A percentile compares a stretch with the other conserved stretches of the same genome.
phyloP scores from a whole-genome alignment of 768 basidiomycete species.

The Phanerochaete carnosa region DNA sequence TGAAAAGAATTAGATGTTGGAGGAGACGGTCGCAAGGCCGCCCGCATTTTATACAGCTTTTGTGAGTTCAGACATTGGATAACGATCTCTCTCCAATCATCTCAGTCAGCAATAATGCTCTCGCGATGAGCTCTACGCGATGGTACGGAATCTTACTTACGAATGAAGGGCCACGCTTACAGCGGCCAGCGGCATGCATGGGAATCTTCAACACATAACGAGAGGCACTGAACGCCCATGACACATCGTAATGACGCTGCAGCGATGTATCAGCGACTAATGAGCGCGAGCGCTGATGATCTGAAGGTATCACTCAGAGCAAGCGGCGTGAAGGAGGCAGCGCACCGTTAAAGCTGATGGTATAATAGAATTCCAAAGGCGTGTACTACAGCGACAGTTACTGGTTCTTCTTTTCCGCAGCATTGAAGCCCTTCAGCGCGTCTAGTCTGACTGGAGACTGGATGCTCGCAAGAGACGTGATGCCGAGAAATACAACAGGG shows the following conservation, averaged over 20 bases:
- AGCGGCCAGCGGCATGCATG: not conserved
- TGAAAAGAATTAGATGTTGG: not conserved
- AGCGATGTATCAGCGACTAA: not conserved
- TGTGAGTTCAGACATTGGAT: not conserved
- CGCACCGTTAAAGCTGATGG: not conserved
- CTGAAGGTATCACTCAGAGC: too few relatives aligned
- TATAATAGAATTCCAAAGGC: not conserved
- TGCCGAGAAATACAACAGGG: conserved; percentile 61
- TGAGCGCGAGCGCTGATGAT: not conserved
- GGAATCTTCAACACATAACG: not conserved
- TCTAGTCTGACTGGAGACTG: conserved; percentile 66
- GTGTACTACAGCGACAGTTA: conserved; percentile 23
- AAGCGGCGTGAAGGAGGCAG: too few relatives aligned
- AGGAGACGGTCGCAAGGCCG: not conserved
- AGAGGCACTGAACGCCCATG: not conserved
- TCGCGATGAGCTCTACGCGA: not conserved
- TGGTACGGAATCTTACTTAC: not conserved
- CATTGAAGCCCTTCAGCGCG: conserved; percentile 61
- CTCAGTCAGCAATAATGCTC: not conserved
- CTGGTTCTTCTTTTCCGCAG: conserved; percentile 75
- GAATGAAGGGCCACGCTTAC: not conserved
- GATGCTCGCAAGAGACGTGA: conserved; percentile 68
- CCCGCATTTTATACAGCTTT: not conserved
- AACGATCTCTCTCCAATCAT: not conserved
- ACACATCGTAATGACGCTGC: not conserved